These are phyloP conservation scores for Prunus fruticosa DNA, from an alignment of 306 rosid species.

Conservation along the genomic window DNA sequence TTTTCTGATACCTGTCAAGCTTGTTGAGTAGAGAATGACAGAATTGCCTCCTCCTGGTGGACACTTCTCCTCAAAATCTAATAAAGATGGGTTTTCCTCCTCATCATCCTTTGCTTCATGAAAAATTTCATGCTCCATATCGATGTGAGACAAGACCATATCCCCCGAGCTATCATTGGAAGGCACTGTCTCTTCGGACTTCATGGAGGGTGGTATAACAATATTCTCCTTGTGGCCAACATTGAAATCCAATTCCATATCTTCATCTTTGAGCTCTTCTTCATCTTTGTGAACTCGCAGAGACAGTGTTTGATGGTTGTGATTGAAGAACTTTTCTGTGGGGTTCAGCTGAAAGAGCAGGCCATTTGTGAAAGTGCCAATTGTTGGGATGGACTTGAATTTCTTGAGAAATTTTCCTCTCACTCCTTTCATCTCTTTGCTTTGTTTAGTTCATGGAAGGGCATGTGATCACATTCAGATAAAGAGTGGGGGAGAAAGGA, in stretches of 20 bases:
- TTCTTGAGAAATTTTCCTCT: constrained; percentile 55
- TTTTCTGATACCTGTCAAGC: constrained; percentile 80
- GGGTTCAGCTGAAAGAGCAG: constrained; percentile 49
- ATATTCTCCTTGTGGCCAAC: constrained; percentile 19
- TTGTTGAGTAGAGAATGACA: constrained; percentile 80
- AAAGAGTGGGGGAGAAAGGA: constrained; percentile 34
- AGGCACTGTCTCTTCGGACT: constrained; percentile 24
- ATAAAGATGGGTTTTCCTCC: constrained; percentile 38
- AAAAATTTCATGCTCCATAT: not conserved
- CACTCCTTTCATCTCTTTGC: constrained; percentile 43
- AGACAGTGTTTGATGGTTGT: constrained; percentile 38
- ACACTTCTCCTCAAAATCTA: constrained; percentile 63
- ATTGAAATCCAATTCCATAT: constrained; percentile 27
- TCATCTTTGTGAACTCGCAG: constrained; percentile 33
- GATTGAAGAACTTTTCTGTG: constrained; percentile 35
- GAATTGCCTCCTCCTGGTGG: constrained; percentile 71
- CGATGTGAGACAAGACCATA: not conserved
- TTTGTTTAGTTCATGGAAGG: constrained; percentile 21
- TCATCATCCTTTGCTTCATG: constrained; percentile 11
- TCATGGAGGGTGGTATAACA: constrained; percentile 27
- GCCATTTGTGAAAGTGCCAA: constrained; percentile 55
- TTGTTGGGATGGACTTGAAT: constrained; percentile 54
- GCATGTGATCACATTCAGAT: constrained; percentile 34
- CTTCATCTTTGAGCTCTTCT: constrained; percentile 38
- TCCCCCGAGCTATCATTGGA: not conserved